These are phyloP conservation scores for Zostera marina DNA, from an alignment of 116 monocot species.

Conservation along the genomic window DNA sequence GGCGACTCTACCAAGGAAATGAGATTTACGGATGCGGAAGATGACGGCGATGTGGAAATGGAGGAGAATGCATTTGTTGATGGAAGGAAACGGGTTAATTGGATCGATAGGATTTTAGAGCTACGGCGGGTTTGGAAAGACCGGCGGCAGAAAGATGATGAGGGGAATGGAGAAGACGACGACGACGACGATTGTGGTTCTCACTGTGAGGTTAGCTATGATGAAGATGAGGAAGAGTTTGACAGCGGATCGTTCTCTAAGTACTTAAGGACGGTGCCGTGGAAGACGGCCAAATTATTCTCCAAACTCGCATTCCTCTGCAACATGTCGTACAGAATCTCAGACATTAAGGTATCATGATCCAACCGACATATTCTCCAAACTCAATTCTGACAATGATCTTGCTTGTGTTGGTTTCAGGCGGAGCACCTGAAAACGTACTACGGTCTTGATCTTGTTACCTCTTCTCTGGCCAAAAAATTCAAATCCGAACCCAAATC, in stretches of 20 bases:
- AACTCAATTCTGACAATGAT: neutral
- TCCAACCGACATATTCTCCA: neutral
- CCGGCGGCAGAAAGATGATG: slow-evolving; percentile 9
- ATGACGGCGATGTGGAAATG: neutral
- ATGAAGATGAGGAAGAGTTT: slow-evolving; percentile 30
- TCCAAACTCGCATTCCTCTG: slow-evolving; percentile 72
- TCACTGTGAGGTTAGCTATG: slow-evolving; percentile 39
- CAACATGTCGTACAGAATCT: slow-evolving; percentile 68
- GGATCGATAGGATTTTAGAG: slow-evolving; percentile 53
- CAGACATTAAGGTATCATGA: slow-evolving; percentile 16
- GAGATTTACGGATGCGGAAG: slow-evolving; percentile 1
- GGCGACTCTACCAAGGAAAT: neutral
- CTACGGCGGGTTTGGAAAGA: slow-evolving; percentile 39
- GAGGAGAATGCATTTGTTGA: neutral
- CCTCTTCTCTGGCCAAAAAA: slow-evolving; percentile 61
- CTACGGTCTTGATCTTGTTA: slow-evolving; percentile 41
- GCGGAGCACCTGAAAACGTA: slow-evolving; percentile 29
- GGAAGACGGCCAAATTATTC: slow-evolving; percentile 45
- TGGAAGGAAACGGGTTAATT: slow-evolving; percentile 23
- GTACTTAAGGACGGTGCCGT: slow-evolving; percentile 21
- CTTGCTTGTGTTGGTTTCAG: slow-evolving; percentile 14
- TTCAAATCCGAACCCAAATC: neutral
- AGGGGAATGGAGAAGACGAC: slow-evolving; percentile 5
- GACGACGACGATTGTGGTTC: slow-evolving; percentile 5
- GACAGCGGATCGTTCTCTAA: slow-evolving; percentile 37